Evolutionary conservation across 345 rosid species (phyloP), one percentile per base, ranked within the genome.

Genomic region (Luvunga scandens): DNA sequence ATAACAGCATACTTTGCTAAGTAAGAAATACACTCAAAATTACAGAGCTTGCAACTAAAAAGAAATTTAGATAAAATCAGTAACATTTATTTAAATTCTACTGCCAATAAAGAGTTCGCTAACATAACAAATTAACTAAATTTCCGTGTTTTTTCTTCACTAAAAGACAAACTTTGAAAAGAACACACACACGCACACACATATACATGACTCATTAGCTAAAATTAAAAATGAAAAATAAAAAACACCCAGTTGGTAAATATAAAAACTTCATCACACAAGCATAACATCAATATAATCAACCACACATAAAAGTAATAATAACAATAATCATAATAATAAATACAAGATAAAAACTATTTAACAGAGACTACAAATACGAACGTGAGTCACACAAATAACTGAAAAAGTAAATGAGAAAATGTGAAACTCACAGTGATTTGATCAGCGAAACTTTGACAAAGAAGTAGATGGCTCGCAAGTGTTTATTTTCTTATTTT

Each of bases 131-230:
- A 34, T 4, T 16, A 63, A 38, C 2, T 27, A 22, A 68, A 25
- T 2, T 6, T 60, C 31, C 24, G 1, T 66, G 14, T 8, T 27
- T 30, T 31, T 38, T 14, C 71, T 55, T 64, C 45, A 66, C 2
- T 57, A 70, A 63, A 71, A 66, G 72, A 65, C 73, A 71, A 76
- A n/a, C n/a, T n/a, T n/a, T n/a, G n/a, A n/a, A n/a, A n/a, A n/a
- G n/a, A n/a, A n/a, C n/a, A n/a, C n/a, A n/a, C n/a, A n/a, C n/a
- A n/a, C n/a, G n/a, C n/a, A n/a, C n/a, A n/a, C n/a, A n/a, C n/a
- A n/a, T n/a, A n/a, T n/a, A n/a, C n/a, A n/a, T n/a, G n/a, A 60
- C 5, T 28, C 45, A 4, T 34, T 30, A 21, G 3, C 31, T 19
- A 28, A 2, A 21, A 34, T 22, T 14, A 4, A 16, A 70, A 69